These are phyloP conservation scores for Kazachstania psychrophila DNA, from an alignment of 805 yeast species.

Conservation along the genomic window DNA sequence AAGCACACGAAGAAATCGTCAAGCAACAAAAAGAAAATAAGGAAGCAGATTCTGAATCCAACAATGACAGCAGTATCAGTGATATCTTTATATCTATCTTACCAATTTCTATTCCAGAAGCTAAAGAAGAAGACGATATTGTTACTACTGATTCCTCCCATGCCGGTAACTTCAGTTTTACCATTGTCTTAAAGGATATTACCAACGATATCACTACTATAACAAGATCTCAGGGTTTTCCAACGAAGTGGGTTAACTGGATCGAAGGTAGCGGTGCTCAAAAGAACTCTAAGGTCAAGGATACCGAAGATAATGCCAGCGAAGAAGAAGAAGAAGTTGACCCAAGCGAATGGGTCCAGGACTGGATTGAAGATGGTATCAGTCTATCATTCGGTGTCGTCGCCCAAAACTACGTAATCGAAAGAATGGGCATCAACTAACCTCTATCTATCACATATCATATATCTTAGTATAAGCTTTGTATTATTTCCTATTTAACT, in stretches of 20 bases:
- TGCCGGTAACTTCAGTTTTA: constrained; percentile 59
- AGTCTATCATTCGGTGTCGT: constrained; percentile 72
- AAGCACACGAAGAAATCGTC: constrained; percentile 24
- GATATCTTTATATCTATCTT: constrained; percentile 64
- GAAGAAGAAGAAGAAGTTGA: constrained; percentile 46
- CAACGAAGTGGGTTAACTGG: constrained; percentile 90
- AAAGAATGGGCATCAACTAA: constrained; percentile 46
- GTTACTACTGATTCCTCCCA: constrained; percentile 32
- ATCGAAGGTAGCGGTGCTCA: constrained; percentile 33
- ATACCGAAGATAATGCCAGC: constrained; percentile 18
- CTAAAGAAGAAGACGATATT: constrained; percentile 12
- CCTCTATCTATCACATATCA: too few relatives aligned
- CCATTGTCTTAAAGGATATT: constrained; percentile 66
- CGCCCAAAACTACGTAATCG: constrained; percentile 84
- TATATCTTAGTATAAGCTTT: too few relatives aligned
- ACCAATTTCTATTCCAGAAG: constrained; percentile 38
- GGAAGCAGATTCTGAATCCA: constrained; percentile 11
- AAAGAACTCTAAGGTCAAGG: constrained; percentile 12
- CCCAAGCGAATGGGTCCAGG: constrained; percentile 74
- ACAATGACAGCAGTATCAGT: constrained; percentile 32
- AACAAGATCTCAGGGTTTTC: constrained; percentile 83
- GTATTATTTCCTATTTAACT: too few relatives aligned
- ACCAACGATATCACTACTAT: constrained; percentile 66
- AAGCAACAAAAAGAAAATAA: constrained; percentile 19
- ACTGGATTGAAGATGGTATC: constrained; percentile 74